Conservation (phyloP, 176 grass and related monocot genomes). For the Oryza brachyantha region DNA sequence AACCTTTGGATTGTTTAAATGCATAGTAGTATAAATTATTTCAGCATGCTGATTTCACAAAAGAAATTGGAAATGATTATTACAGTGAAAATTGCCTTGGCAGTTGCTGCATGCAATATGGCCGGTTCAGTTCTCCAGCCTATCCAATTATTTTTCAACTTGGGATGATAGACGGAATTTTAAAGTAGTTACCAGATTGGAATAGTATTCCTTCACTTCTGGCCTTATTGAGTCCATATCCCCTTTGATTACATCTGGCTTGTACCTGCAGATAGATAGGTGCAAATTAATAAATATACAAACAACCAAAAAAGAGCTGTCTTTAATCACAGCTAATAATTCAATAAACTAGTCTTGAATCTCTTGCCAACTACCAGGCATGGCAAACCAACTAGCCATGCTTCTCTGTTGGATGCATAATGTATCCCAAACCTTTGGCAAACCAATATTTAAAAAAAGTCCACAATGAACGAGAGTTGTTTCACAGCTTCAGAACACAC, state of each 20-base stretch:
- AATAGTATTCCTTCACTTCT: conserved; percentile 89
- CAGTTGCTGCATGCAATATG: not conserved
- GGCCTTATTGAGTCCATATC: conserved; percentile 95
- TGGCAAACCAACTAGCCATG: not conserved
- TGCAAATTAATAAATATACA: conserved; percentile 6
- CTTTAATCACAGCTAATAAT: conserved; percentile 15
- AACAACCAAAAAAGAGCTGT: not conserved
- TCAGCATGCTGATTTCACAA: not conserved
- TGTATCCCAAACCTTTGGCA: not conserved
- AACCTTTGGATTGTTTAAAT: not conserved
- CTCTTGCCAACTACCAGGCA: conserved; percentile 5
- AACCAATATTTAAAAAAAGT: not conserved
- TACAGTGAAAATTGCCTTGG: not conserved
- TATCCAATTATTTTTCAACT: conserved; percentile 20
- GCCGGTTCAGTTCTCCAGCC: not conserved
- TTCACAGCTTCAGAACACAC: not conserved
- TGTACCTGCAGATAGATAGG: conserved; percentile 39
- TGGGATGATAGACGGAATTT: not conserved
- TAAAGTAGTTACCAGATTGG: conserved; percentile 61
- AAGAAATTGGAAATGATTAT: not conserved
- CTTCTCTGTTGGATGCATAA: not conserved
- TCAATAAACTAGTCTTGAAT: not conserved
- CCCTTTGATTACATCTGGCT: conserved; percentile 65
- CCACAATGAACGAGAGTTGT: not conserved
- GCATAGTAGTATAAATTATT: not conserved